phyloP scores from a whole-genome alignment of 768 basidiomycete genomes.

The Pleurotus giganteus region DNA sequence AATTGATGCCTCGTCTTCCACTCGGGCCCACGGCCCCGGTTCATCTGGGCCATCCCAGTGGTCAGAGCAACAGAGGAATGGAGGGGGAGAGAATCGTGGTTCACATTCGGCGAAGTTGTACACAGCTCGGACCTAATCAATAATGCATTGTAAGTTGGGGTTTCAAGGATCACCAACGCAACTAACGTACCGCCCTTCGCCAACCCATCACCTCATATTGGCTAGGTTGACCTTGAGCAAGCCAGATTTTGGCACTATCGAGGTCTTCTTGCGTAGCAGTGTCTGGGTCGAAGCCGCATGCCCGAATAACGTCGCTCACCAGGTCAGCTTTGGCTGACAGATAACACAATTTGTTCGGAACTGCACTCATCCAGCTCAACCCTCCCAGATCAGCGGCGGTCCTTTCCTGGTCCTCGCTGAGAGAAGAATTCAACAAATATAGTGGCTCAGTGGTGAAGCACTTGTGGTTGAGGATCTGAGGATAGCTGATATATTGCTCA shows the following conservation, averaged over 20 bases:
- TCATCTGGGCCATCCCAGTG: not conserved
- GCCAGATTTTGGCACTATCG: too few relatives aligned
- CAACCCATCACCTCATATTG: too few relatives aligned
- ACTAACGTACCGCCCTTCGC: too few relatives aligned
- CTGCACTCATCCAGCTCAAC: not conserved
- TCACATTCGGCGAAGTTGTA: not conserved
- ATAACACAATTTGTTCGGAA: not conserved
- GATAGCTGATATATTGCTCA: not conserved
- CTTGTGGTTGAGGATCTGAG: not conserved
- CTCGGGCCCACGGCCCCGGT: not conserved
- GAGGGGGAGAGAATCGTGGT: too few relatives aligned
- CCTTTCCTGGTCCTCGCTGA: not conserved
- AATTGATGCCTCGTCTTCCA: not conserved
- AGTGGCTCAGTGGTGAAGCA: not conserved
- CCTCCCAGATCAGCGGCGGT: not conserved
- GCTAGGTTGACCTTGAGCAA: too few relatives aligned
- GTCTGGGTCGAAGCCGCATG: slow-evolving; percentile 23
- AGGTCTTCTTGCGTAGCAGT: slow-evolving; percentile 21
- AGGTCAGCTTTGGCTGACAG: not conserved
- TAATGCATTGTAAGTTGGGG: too few relatives aligned
- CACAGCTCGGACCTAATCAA: too few relatives aligned
- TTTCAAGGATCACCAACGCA: too few relatives aligned
- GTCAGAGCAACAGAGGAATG: not conserved
- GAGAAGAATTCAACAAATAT: not conserved
- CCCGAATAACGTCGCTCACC: slow-evolving; percentile 27